Conservation (phyloP, 768 basidiomycete genomes). For the Strobilomyces echinocephalus region DNA sequence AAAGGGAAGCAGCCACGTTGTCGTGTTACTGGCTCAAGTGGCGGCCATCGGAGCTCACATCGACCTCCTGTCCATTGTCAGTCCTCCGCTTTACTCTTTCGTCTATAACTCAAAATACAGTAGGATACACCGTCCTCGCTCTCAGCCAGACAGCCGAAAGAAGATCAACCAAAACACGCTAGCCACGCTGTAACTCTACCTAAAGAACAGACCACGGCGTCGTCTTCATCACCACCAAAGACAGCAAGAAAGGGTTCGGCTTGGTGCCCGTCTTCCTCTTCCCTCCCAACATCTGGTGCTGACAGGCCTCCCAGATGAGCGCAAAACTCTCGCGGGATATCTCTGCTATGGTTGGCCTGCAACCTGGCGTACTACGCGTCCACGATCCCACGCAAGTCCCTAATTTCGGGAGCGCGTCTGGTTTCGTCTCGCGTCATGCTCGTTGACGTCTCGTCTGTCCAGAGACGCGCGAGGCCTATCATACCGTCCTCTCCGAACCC, state of each 20-base stretch:
- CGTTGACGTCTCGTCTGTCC: background rate
- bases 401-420: conserved; percentile 62
- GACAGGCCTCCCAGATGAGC: conserved; percentile 49
- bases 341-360: conserved; percentile 63
- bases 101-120: conserved; percentile 36
- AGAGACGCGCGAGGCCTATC: conserved; percentile 82
- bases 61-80: conserved; percentile 70
- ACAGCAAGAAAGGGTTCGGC: conserved; percentile 83
- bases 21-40: conserved; percentile 51
- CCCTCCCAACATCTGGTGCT: background rate
- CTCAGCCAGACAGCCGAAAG: conserved; percentile 67
- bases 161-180: conserved; percentile 71
- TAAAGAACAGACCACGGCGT: conserved; percentile 57
- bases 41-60: conserved; percentile 55
- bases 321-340: conserved; percentile 65
- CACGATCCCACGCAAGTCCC: conserved; percentile 57
- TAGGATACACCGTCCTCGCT: conserved; percentile 82
- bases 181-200: conserved; percentile 60
- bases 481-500: conserved; percentile 75
- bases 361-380: conserved; percentile 62
- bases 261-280: conserved; percentile 45
- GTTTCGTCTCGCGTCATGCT: background rate
- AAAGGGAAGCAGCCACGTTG: conserved; percentile 26
- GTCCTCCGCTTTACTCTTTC: conserved; percentile 30
- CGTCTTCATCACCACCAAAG: conserved; percentile 70